Evolutionary conservation across 2,329 filamentous ascomycete genomes (phyloP).

Genomic region (Arthroderma uncinatum): DNA sequence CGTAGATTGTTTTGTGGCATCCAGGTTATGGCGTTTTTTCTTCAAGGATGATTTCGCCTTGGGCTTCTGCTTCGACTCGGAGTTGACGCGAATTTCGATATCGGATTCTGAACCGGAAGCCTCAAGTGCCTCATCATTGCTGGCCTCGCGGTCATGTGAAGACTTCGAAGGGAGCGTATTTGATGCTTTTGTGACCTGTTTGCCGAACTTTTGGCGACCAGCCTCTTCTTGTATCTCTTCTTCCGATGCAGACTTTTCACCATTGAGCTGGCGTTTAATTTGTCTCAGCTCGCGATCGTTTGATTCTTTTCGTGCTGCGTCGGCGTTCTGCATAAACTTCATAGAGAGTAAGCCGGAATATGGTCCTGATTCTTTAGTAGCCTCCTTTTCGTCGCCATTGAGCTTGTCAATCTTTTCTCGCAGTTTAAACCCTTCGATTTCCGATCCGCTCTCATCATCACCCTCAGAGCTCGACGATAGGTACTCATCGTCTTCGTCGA

Average conservation of each 20-base stretch:
- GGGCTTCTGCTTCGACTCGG: conserved; percentile 17
- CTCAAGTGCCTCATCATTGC: conserved; percentile 22
- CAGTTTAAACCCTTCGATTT: conserved; percentile 28
- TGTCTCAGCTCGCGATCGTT: conserved; percentile 67
- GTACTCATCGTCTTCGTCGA: conserved; percentile 52
- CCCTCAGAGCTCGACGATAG: conserved; percentile 51
- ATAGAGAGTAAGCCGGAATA: conserved; percentile 64
- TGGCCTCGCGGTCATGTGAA: conserved; percentile 49
- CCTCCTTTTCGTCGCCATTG: conserved; percentile 37
- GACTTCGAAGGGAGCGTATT: conserved; percentile 20
- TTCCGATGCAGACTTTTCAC: conserved; percentile 47
- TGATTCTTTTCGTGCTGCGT: conserved; percentile 61
- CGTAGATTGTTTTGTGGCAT: neutral
- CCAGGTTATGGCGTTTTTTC: neutral
- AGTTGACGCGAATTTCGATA: conserved; percentile 27
- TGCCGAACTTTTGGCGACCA: conserved; percentile 47
- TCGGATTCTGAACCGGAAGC: conserved; percentile 21
- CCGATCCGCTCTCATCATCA: conserved; percentile 41
- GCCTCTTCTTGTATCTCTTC: conserved; percentile 44
- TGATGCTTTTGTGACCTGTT: conserved; percentile 23
- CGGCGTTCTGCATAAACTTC: conserved; percentile 90
- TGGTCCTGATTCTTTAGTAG: conserved; percentile 33
- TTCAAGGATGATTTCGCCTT: neutral
- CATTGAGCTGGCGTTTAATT: conserved; percentile 57
- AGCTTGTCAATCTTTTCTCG: conserved; percentile 37